Base-by-base conservation (phyloP, 2,329 filamentous ascomycete species). In the Bipolaris zeicola region DNA sequence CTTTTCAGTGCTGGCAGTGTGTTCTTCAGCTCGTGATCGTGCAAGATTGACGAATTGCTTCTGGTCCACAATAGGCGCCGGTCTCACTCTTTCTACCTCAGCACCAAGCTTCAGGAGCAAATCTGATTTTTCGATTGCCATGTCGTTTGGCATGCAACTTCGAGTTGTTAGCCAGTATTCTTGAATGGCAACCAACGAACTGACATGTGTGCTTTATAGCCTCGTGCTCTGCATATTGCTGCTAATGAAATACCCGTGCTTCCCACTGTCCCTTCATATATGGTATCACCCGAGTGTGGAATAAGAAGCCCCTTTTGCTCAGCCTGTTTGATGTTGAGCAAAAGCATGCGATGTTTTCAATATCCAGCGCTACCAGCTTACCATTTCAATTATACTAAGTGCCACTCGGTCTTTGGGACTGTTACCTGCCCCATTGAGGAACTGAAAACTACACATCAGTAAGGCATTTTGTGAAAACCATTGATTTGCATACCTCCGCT, bases 181-280 rank as follows among this genome's bases (percentile, higher is more conserved):
- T 44, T 16, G 18, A 36, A 39, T 18, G 6, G 37, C 37, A 49
- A 16, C 14, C 26, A 18, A 24, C 46, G 26, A 38, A 71, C 81
- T 64, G 78, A 87, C 83, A 99, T 98, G 77, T 98, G 91, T 31
- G 92, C 92, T 63, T 89, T 85, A 79, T 98, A 98, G 33, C 95
- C 95, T 75, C 88, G 85, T 20, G 95, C 93, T 65, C 93, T 85
- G 47, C 92, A 93, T 48, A 99, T 86, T 0, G 91, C 91, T 2
- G 95, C 95, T 8, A 99, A 83, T 14, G 93, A 97, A 67, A 99
- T 98, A 20, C 95, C 95, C 0, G 95, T 99, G 72, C 91, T 96
- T 57, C 95, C 95, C 14, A 96, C 93, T 1, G 95, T 99, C 63
- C 95, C 95, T 80, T 99, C 95, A 77, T 98, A 99, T 69, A 99